Evolutionary conservation across 2,329 filamentous ascomycete species (phyloP).

Genomic region (Talaromyces sp.): DNA sequence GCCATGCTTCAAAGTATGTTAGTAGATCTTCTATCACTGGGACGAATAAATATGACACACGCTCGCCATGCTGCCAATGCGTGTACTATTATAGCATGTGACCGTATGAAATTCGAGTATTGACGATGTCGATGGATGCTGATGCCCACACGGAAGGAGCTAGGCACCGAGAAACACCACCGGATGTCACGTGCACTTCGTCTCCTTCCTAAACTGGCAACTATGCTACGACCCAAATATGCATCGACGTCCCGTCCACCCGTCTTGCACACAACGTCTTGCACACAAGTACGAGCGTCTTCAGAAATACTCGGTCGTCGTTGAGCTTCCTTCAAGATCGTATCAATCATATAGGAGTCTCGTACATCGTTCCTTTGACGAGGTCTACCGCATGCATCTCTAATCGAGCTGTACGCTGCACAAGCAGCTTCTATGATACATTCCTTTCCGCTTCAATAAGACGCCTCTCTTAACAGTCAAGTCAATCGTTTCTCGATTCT

Average conservation of each 20-base stretch:
- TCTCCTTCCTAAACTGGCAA: slow-evolving; percentile 18
- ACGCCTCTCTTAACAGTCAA: slow-evolving; percentile 19
- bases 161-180: slow-evolving; percentile 2
- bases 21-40: slow-evolving; percentile 15
- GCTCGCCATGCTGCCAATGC: slow-evolving; percentile 16
- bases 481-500: slow-evolving; percentile 16
- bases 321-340: neutral
- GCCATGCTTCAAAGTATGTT: slow-evolving; percentile 65
- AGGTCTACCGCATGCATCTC: slow-evolving; percentile 12
- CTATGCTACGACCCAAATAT: neutral
- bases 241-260: neutral
- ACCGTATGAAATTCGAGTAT: neutral
- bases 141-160: neutral
- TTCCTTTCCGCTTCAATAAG: slow-evolving; percentile 22
- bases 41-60: slow-evolving; percentile 20
- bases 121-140: neutral
- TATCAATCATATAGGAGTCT: neutral
- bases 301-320: neutral
- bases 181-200: slow-evolving; percentile 13
- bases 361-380: slow-evolving; percentile 17
- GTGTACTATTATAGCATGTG: neutral
- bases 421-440: slow-evolving; percentile 26
- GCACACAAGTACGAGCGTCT: neutral
- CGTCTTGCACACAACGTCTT: neutral
- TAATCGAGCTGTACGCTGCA: slow-evolving; percentile 11